Evolutionary conservation across 257 asterid genomes (phyloP), one percentile per base, ranked within the genome.

Genomic region (Echites panduratus): DNA sequence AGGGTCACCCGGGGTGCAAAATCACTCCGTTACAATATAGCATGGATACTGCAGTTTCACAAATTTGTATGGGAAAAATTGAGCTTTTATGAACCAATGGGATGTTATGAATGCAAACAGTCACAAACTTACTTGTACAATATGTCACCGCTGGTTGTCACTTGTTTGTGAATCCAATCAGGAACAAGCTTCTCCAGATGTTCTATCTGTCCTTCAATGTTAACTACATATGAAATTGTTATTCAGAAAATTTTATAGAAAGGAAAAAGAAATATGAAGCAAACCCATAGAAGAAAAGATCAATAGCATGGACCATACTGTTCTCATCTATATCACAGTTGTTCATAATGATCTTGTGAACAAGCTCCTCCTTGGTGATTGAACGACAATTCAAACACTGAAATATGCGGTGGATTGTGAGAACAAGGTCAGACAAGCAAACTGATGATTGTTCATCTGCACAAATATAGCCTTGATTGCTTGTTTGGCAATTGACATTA

Each of bases 361-460:
- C 75, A 62, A 93, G 98, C 76, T 93, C 96, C 76, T 85, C 96
- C 85, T 89, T 91, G 9, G 98, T 93, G 56, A 93, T 85, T 14
- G 96, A 85, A 75, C 78, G 66, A 44, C 85, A 82, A 76, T 86
- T 84, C 66, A 78, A 85, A 58, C 92, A 88, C 70, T 77, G 82
- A 75, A 93, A 91, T 85, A 91, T 82, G 54, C 52, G 78, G 78
- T 89, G 89, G 80, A 91, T 83, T 81, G 86, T 76, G 80, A 74
- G 76, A 68, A 85, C 92, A 70, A 89, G 85, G 57, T 80, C 85
- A 24, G 96, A 82, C 79, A 86, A 73, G 76, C 85, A 44, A 76
- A 81, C 76, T 48, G 91, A 74, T 40, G 26, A 77, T 48, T 77
- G 82, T 76, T 83, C 79, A 62, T 32, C 81, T 20, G 89, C 79